Base-by-base conservation (phyloP, 345 rosid species). In the Salix exigua region DNA sequence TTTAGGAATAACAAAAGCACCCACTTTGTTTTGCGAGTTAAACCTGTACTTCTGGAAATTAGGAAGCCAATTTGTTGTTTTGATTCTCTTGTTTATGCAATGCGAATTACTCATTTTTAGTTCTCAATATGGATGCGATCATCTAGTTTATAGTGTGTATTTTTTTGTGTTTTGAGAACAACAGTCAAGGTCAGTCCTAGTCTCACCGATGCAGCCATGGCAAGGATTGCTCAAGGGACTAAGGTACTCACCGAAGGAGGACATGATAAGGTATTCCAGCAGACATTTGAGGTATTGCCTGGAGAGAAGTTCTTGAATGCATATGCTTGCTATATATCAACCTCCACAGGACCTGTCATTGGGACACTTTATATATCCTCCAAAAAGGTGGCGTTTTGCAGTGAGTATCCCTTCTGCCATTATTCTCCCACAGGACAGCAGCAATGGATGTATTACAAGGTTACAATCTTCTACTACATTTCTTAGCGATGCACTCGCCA, bases 221-320 rank as follows among this genome's bases (percentile, higher is more conserved):
- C 94, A 53, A 92, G 93, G 85, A 86, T 94, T 68, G 19, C 91
- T 73, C 95, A 89, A 66, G 97, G 97, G 64, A 88, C 94, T 64
- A 91, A 85, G 80, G 81, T 92, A 67, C 73, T 94, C 8, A 63
- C 89, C 13, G 97, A 92, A 88, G 97, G 97, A 84, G 98, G 95
- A 51, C 84, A 87, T 58, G 89, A 87, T 21, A 91, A 84, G 85
- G 82, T 91, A 71, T 94, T 91, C 80, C 88, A 83, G 70, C 92
- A 85, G 25, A 86, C 86, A 23, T 94, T 94, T 81, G 88, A 85
- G 68, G 71, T 44, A 46, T 63, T 85, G 48, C 72, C 88, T 0
- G 84, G 86, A 64, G 92, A 92, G 85, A 94, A 88, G 85, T 94
- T 94, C 66, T 31, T 87, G 66, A 89, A 89, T 48, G 78, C 97